Base-by-base conservation (phyloP, 2,329 filamentous ascomycete species). In the Diaporthe amygdali region DNA sequence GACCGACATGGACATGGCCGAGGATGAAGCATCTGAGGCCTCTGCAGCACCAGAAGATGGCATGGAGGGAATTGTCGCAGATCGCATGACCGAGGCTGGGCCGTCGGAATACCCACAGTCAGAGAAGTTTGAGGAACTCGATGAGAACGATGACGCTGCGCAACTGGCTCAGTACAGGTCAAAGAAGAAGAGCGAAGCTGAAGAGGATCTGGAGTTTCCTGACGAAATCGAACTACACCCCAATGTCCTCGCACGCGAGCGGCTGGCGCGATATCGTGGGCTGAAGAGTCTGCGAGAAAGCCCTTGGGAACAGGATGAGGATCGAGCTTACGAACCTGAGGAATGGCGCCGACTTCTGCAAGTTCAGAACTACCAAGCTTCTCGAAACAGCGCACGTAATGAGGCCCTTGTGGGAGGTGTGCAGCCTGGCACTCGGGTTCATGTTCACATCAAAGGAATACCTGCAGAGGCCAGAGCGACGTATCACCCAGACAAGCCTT, bases 191-290 rank as follows among this genome's bases (percentile, higher is more conserved):
- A 91, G 91, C 30, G 96, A 98, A 76, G 94, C 91, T 5, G 90
- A 95, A 63, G 95, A 98, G 17, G 96, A 99, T 81, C 89, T 93
- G 68, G 96, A 98, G 80, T 99, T 98, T 81, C 96, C 96, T 0
- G 96, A 99, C 75, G 96, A 99, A 81, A 96, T 99, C 71, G 97
- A 99, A 81, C 86, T 99, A 67, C 94, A 94, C 75, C 96, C 97
- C 0, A 89, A 96, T 67, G 94, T 97, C 4, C 87, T 94, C 54
- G 96, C 96, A 0, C 87, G 94, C 66, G 96, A 99, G 82, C 89
- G 96, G 54, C 84, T 99, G 68, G 90, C 93, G 10, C 90, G 94
- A 72, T 99, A 98, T 82, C 89, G 96, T 78, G 96, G 96, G 51
- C 83, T 99, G 75, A 99, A 98, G 87, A 97, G 93, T 79, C 82